A percentile compares a stretch with the other conserved stretches of the same genome.
phyloP scores from a whole-genome alignment of 805 yeast species.

The Barnettozyma sp. region DNA sequence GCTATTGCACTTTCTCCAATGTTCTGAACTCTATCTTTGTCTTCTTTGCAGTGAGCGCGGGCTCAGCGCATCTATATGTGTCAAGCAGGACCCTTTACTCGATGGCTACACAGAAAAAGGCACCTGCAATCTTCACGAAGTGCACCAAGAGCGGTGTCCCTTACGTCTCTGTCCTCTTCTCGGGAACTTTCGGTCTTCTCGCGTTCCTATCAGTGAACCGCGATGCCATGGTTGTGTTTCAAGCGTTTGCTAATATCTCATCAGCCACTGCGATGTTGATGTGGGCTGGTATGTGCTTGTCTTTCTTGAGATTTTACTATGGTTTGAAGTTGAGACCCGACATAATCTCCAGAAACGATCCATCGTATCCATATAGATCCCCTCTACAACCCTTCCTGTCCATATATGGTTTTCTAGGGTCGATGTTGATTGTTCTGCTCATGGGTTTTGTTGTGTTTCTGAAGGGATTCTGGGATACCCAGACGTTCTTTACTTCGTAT shows the following conservation, averaged over 20 bases:
- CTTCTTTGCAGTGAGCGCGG: slow-evolving; percentile 48
- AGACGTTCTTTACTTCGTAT: slow-evolving; percentile 59
- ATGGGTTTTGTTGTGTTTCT: slow-evolving; percentile 62
- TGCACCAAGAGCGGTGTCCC: slow-evolving; percentile 68
- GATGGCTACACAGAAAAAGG: slow-evolving; percentile 47
- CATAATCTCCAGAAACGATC: slow-evolving; percentile 54
- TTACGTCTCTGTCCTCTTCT: slow-evolving; percentile 55
- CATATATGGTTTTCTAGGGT: slow-evolving; percentile 51
- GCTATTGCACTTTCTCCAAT: slow-evolving; percentile 41
- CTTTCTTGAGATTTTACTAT: slow-evolving; percentile 56
- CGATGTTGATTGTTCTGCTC: slow-evolving; percentile 41
- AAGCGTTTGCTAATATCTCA: slow-evolving; percentile 57
- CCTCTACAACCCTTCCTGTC: slow-evolving; percentile 69
- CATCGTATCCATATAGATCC: slow-evolving; percentile 60
- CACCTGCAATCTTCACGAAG: slow-evolving; percentile 49
- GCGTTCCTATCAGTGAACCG: slow-evolving; percentile 55
- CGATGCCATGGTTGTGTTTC: slow-evolving; percentile 56
- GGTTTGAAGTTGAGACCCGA: slow-evolving; percentile 58
- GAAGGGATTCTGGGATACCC: slow-evolving; percentile 48
- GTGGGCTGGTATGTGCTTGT: slow-evolving; percentile 68
- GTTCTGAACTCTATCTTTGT: slow-evolving; percentile 45
- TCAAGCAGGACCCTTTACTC: slow-evolving; percentile 51
- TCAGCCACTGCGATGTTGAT: slow-evolving; percentile 72
- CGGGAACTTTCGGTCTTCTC: slow-evolving; percentile 53
- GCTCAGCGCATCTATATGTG: slow-evolving; percentile 48